Percentiles rank a stretch among this genome's conserved stretches.
These are phyloP conservation scores for Kregervanrija fluxuum DNA, from an alignment of 805 yeast genomes.

Conservation along the genomic window DNA sequence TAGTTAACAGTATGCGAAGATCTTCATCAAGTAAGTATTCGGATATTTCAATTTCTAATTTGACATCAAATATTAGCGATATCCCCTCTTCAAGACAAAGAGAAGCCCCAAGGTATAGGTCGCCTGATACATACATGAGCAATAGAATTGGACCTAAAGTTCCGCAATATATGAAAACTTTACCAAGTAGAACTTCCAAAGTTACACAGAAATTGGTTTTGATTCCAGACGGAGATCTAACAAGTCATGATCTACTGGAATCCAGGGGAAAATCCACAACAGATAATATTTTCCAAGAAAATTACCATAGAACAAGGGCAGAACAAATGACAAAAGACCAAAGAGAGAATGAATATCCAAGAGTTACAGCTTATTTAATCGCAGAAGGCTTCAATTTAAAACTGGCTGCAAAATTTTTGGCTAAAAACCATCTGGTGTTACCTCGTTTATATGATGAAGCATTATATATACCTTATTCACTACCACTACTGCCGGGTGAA, in stretches of 20 bases:
- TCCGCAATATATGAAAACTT: slow-evolving; percentile 46
- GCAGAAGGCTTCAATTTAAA: slow-evolving; percentile 74
- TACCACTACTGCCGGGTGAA: slow-evolving; percentile 81
- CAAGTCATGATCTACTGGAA: slow-evolving; percentile 6
- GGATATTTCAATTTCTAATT: slow-evolving; percentile 73
- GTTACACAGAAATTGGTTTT: slow-evolving; percentile 80
- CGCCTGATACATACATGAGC: slow-evolving; percentile 8
- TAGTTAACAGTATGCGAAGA: slow-evolving; percentile 13
- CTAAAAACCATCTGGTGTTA: slow-evolving; percentile 67
- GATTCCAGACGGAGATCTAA: slow-evolving; percentile 56
- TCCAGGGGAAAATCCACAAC: slow-evolving; percentile 22
- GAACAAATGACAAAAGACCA: slow-evolving; percentile 53
- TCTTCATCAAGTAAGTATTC: slow-evolving; percentile 43
- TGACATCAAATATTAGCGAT: slow-evolving; percentile 72
- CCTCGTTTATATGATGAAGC: slow-evolving; percentile 90
- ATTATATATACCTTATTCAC: slow-evolving; percentile 80
- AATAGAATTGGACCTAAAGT: slow-evolving; percentile 19
- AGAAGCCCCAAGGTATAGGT: slow-evolving; percentile 18
- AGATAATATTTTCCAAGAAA: slow-evolving; percentile 28
- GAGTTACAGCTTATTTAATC: slow-evolving; percentile 89
- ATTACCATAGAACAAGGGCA: slow-evolving; percentile 32
- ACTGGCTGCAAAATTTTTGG: slow-evolving; percentile 56
- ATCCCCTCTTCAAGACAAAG: slow-evolving; percentile 68
- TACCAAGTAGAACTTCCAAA: slow-evolving; percentile 75
- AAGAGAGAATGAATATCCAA: slow-evolving; percentile 56